Percentiles rank a stretch among this genome's conserved stretches.
phyloP scores from a whole-genome alignment of 441 rosid genomes.

The Omphalea diandra region DNA sequence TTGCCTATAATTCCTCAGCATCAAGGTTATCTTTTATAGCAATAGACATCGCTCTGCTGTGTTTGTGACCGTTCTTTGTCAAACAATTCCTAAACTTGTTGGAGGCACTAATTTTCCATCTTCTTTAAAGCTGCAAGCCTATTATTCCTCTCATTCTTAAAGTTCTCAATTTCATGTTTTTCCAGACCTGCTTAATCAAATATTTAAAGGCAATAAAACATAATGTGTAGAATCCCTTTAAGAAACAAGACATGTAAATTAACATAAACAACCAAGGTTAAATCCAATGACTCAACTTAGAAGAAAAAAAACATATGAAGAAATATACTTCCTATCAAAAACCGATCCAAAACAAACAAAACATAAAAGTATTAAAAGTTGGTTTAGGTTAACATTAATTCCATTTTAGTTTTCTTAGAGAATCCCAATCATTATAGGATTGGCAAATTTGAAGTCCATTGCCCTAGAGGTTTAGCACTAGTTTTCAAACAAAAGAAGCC shows the following conservation, averaged over 20 bases:
- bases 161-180: slow-evolving; percentile 33
- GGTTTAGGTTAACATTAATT: too few relatives aligned
- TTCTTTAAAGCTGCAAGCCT: slow-evolving; percentile 64
- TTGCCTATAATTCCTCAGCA: slow-evolving; percentile 66
- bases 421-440: too few relatives aligned
- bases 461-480: too few relatives aligned
- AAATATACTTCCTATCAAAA: too few relatives aligned
- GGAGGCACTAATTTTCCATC: slow-evolving; percentile 58
- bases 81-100: slow-evolving; percentile 71
- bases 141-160: slow-evolving; percentile 56
- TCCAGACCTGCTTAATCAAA: slow-evolving; percentile 38
- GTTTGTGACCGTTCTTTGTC: slow-evolving; percentile 53
- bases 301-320: too few relatives aligned
- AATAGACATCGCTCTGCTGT: slow-evolving; percentile 64
- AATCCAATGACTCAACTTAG: too few relatives aligned
- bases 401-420: too few relatives aligned
- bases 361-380: too few relatives aligned
- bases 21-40: slow-evolving; percentile 63
- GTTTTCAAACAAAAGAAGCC: too few relatives aligned
- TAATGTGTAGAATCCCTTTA: not conserved
- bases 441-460: too few relatives aligned
- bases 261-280: not conserved
- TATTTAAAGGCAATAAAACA: not conserved
- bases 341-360: too few relatives aligned
- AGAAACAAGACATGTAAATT: not conserved